phyloP scores from a whole-genome alignment of 2,329 filamentous ascomycete species.

The Elsinoe batatas region DNA sequence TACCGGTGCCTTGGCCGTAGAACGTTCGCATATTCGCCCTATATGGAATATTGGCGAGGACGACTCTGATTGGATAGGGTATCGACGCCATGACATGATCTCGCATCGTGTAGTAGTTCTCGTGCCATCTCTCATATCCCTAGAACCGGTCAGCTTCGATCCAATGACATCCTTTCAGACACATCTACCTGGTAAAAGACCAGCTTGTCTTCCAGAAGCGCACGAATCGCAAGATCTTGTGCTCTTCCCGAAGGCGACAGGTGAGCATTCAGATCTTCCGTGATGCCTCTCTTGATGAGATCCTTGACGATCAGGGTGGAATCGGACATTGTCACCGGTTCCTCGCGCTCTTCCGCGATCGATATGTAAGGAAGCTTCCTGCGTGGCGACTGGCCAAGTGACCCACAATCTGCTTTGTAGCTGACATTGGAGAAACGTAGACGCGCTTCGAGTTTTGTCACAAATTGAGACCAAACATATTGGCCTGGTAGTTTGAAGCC shows the following conservation, averaged over 20 bases:
- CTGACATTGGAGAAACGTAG: conserved; percentile 43
- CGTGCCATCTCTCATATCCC: conserved; percentile 44
- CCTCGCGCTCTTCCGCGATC: conserved; percentile 18
- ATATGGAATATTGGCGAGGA: conserved; percentile 44
- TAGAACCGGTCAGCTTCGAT: not conserved
- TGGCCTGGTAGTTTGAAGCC: conserved; percentile 34
- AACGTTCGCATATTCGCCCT: conserved; percentile 36
- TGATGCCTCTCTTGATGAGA: conserved; percentile 33
- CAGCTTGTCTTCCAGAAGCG: conserved; percentile 51
- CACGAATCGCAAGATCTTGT: conserved; percentile 43
- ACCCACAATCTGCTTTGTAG: conserved; percentile 41
- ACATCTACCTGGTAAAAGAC: conserved; percentile 45
- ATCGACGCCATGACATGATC: conserved; percentile 39
- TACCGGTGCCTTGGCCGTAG: conserved; percentile 47
- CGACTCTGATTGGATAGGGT: conserved; percentile 42
- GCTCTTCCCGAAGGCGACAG: conserved; percentile 34
- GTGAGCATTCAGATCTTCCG: conserved; percentile 41
- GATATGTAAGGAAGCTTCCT: conserved; percentile 54
- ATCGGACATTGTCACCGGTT: conserved; percentile 35
- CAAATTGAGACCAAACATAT: conserved; percentile 53
- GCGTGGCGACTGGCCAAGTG: conserved; percentile 37
- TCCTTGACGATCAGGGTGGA: conserved; percentile 45
- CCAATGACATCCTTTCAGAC: not conserved
- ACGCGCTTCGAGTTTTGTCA: conserved; percentile 52
- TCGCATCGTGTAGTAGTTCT: conserved; percentile 52